phyloP scores from a whole-genome alignment of 805 yeast genomes.

The Teunomyces funiuensis region DNA sequence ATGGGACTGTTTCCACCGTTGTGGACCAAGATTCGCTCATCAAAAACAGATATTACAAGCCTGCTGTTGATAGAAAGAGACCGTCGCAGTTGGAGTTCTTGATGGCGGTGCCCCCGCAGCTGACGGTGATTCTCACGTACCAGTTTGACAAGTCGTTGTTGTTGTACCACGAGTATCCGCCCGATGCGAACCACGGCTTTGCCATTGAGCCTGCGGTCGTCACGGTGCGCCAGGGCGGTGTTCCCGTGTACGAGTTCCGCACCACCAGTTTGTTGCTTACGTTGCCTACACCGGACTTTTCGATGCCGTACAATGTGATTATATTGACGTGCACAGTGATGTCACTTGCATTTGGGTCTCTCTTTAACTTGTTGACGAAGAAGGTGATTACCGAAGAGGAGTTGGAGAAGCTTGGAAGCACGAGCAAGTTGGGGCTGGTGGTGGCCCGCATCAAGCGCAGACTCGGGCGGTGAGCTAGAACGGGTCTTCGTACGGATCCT shows the following conservation, averaged over 20 bases:
- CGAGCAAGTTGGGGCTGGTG: conserved; percentile 8
- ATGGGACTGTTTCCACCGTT: conserved; percentile 16
- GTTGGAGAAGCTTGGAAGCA: conserved; percentile 36
- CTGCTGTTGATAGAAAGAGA: conserved; percentile 76
- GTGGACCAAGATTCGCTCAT: conserved; percentile 41
- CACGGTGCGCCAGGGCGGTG: conserved; percentile 41
- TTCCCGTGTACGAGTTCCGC: conserved; percentile 51
- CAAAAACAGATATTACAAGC: conserved; percentile 58
- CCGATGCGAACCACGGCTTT: conserved; percentile 98
- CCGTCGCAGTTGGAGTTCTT: conserved; percentile 81
- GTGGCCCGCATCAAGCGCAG: background rate
- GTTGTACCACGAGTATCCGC: conserved; percentile 91
- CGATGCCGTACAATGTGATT: conserved; percentile 98
- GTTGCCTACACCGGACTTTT: conserved; percentile 95
- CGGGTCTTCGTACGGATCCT: conserved; percentile 97
- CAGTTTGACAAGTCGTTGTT: conserved; percentile 86
- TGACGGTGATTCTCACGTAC: conserved; percentile 62
- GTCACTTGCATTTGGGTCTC: conserved; percentile 87
- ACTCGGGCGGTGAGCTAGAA: conserved; percentile 42
- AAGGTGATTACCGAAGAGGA: conserved; percentile 75
- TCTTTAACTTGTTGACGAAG: conserved; percentile 76
- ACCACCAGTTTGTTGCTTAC: conserved; percentile 85
- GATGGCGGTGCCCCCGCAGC: conserved; percentile 61
- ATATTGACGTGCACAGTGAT: conserved; percentile 90
- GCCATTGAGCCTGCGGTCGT: conserved; percentile 89